Base-by-base conservation (phyloP, 306 rosid genomes). In the Inga laurina region DNA sequence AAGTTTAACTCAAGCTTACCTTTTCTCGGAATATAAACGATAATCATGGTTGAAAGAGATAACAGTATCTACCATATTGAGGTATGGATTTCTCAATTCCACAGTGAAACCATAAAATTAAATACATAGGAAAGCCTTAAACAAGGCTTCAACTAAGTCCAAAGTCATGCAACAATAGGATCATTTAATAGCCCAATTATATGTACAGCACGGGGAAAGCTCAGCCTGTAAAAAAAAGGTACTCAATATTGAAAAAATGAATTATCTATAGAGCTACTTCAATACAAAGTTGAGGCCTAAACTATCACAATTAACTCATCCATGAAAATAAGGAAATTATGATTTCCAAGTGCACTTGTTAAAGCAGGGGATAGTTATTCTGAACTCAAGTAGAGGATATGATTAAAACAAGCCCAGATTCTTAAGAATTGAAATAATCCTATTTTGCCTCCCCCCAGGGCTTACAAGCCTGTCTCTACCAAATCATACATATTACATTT, bases 241-340 rank as follows among this genome's bases (percentile, higher is more conserved):
- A 5, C 57, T 56, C 76, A 15, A 21, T 43, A 57, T n/a, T 54
- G n/a, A 16, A 54, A 37, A n/a, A 69, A 34, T 35, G 44, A 77
- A 59, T 77, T 8, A 61, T 43, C 81, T 15, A 7, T 15, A 68
- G 61, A 67, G 32, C 72, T 74, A 52, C 16, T 27, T 43, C n/a
- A 49, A 68, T 27, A 81, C 81, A 66, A 75, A 64, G 44, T 71
- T 61, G 15, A 54, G 66, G 59, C 52, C 74, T 34, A 68, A 84
- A 69, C 51, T 10, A 35, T 22, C 72, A 67, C 64, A 49, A 56
- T 21, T 39, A 45, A 52, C 74, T 69, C 57, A 68, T 69, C n/a
- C 43, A 56, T 35, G 10, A 56, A 48, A 12, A 51, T 34, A 30
- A 65, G 49, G n/a, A 65, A 49, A 49, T 77, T 27, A 41, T 2